Percentiles rank a stretch among this genome's conserved stretches.
These are phyloP conservation scores for Ulota crispa DNA, from an alignment of 225 moss, liverwort and hornwort species.

Conservation along the genomic window DNA sequence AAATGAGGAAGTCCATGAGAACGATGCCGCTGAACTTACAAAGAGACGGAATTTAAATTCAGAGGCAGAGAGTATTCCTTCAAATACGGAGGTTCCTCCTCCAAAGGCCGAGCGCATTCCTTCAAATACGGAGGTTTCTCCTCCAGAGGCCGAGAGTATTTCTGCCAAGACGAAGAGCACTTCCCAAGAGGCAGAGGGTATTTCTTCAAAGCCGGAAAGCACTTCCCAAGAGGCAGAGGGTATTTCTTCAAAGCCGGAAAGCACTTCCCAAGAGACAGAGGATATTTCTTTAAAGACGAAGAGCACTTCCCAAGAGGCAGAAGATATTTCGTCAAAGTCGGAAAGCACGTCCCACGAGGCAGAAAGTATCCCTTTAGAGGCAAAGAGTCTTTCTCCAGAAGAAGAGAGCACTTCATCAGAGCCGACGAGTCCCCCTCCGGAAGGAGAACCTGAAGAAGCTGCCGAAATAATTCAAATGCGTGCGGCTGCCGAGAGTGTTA, in stretches of 20 bases:
- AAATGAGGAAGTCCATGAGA: slow-evolving; percentile 18
- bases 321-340: background rate
- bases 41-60: background rate
- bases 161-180: too few relatives aligned
- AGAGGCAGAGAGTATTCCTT: slow-evolving; percentile 6
- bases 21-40: background rate
- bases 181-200: too few relatives aligned
- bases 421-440: slow-evolving; percentile 18
- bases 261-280: background rate
- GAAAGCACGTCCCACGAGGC: background rate
- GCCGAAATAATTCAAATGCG: slow-evolving; percentile 51
- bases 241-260: background rate
- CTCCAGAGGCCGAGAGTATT: background rate
- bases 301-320: background rate
- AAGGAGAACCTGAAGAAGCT: slow-evolving; percentile 64
- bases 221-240: slow-evolving; percentile 12
- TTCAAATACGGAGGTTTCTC: background rate
- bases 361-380: slow-evolving; percentile 16
- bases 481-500: slow-evolving; percentile 79
- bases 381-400: slow-evolving; percentile 5
- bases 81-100: background rate
- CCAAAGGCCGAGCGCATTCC: slow-evolving; percentile 2
- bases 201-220: too few relatives aligned
- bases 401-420: slow-evolving; percentile 13
- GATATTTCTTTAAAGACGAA: background rate